Base-by-base conservation (phyloP, 148 eudicot species). In the Pouteria glomerata region DNA sequence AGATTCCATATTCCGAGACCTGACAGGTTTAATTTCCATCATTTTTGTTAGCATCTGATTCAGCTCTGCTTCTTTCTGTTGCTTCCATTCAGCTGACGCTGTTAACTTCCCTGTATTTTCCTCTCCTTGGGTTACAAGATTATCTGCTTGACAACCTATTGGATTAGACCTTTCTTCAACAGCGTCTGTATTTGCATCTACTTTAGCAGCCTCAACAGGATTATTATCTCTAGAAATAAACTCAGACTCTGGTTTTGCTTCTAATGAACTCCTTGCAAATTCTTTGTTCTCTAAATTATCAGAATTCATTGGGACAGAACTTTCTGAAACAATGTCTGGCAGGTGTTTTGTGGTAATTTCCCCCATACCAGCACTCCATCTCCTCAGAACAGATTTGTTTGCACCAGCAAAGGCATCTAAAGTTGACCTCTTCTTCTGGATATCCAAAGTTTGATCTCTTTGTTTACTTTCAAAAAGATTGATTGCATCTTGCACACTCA, bases 401-500 rank as follows among this genome's bases (percentile, higher is more conserved):
- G 85, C 63, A 73, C 83, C 84, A 53, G 81, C 60, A 27, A 89
- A 73, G 68, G 74, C 81, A 73, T 82, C 93, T 47, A 76, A 45
- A 34, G 65, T 41, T 35, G 85, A 69, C 72, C 53, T 89, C 59
- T 74, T 82, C 78, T 80, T 83, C 73, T 84, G 87, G 66, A 63
- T 52, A 70, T 89, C 94, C 12, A 50, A 81, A 44, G 57, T 64
- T 81, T 85, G 86, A 73, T 85, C 89, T 73, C 53, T 90, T 84
- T 89, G 97, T 79, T 88, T 95, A 68, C 82, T 90, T 83, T 95
- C 99, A 69, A 95, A 95, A 68, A 95, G 89, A 82, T 82, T 89
- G 53, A 95, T 90, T 59, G 93, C 93, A 84, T 88, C 99, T 85
- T 89, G 96, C 57, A 95, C 99, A 68, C 99, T 95, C 76, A 95